These are phyloP conservation scores for Pseudocercospora macadamiae DNA, from an alignment of 2,329 filamentous ascomycete genomes.

Conservation along the genomic window DNA sequence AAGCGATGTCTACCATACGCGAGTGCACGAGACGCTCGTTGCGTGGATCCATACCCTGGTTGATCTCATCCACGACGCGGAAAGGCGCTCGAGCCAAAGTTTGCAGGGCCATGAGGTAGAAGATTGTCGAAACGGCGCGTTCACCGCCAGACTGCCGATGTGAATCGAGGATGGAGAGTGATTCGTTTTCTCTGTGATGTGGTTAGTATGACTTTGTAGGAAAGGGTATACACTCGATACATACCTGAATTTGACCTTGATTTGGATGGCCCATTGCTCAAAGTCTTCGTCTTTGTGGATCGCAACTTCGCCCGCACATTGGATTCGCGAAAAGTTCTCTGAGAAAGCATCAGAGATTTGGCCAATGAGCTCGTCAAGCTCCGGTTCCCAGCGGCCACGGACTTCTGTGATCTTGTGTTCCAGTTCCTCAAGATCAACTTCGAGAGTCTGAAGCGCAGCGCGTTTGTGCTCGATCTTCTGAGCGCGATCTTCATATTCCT, in stretches of 20 bases:
- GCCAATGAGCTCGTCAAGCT: conserved; percentile 73
- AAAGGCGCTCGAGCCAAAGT: conserved; percentile 92
- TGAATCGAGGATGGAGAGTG: conserved; percentile 80
- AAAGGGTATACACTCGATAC: conserved; percentile 33
- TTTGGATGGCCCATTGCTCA: conserved; percentile 89
- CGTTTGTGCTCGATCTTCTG: conserved; percentile 69
- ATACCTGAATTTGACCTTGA: conserved; percentile 92
- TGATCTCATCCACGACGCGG: conserved; percentile 98
- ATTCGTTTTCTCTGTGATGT: conserved; percentile 69
- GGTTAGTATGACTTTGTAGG: conserved; percentile 18
- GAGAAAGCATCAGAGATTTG: conserved; percentile 90
- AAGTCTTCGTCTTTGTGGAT: conserved; percentile 89
- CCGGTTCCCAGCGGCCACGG: conserved; percentile 77
- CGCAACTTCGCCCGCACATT: conserved; percentile 86
- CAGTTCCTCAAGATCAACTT: conserved; percentile 59
- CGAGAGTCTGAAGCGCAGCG: conserved; percentile 53
- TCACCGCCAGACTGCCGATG: conserved; percentile 97
- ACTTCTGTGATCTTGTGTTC: conserved; percentile 65
- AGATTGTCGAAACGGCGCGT: conserved; percentile 94
- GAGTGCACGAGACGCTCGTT: conserved; percentile 98
- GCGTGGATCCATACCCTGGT: conserved; percentile 98
- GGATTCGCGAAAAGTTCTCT: conserved; percentile 91
- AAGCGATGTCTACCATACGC: conserved; percentile 97
- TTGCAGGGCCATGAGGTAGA: conserved; percentile 98
- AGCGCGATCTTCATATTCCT: conserved; percentile 74